Evolutionary conservation across 1,284 basidiomycete species (phyloP).

Genomic region (Pascua sp.): DNA sequence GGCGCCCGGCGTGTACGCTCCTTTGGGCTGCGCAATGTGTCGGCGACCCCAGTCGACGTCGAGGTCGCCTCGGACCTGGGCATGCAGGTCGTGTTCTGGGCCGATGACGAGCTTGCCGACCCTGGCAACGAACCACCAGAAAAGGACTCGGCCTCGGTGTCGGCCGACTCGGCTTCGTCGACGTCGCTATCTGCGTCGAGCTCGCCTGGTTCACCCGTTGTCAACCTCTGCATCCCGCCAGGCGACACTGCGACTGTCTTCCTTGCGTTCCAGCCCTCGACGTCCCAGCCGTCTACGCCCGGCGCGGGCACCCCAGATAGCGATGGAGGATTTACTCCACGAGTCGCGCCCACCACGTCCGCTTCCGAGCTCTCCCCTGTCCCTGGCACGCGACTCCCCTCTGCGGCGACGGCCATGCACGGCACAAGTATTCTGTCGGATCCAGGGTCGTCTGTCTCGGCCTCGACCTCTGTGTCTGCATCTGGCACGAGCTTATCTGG

Average conservation of each 20-base stretch:
- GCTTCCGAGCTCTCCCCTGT: constrained; percentile 12
- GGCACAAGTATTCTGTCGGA: constrained; percentile 12
- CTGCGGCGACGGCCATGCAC: not conserved
- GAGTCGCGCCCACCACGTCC: constrained; percentile 18
- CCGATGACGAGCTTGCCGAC: constrained; percentile 24
- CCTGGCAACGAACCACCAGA: constrained; percentile 7
- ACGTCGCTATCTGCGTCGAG: constrained; percentile 24
- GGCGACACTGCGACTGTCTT: constrained; percentile 23
- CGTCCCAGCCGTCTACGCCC: constrained; percentile 17
- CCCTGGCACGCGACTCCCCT: constrained; percentile 8
- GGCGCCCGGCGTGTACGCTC: constrained; percentile 32
- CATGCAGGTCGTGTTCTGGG: constrained; percentile 38
- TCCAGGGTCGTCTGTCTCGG: no score
- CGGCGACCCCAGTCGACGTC: constrained; percentile 24
- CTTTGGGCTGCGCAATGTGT: constrained; percentile 39
- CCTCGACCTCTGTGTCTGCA: constrained; percentile 1
- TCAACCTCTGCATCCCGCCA: constrained; percentile 25
- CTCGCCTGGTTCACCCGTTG: constrained; percentile 19
- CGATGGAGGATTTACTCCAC: constrained; percentile 38
- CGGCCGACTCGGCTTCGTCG: constrained; percentile 22
- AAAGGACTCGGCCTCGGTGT: constrained; percentile 9
- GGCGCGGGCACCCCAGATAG: constrained; percentile 16
- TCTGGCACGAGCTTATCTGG: not conserved
- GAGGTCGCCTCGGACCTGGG: constrained; percentile 40
- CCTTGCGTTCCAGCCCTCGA: constrained; percentile 36